Evolutionary conservation across 192 early-diverging fungal genomes (phyloP), one percentile per base, ranked within the genome.

Genomic region (Spizellomyces punctatus): DNA sequence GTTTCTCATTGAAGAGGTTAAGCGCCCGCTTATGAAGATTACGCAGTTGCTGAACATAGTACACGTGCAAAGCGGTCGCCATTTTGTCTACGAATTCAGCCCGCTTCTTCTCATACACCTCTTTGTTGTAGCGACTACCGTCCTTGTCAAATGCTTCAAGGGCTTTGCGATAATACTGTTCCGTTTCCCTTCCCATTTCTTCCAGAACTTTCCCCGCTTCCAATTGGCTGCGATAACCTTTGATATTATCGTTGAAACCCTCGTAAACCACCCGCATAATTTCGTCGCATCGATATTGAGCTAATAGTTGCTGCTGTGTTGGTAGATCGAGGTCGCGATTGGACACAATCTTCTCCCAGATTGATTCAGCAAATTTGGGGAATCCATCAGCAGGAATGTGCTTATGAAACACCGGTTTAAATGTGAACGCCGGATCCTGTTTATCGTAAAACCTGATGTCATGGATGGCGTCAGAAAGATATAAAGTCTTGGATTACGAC

Each of bases 201-300:
- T 90, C 87, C 6, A 94, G 77, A 27, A 96, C 88, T 62, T 91
- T 81, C 4, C 96, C 96, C 5, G 77, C 73, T 54, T 96, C 92
- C 43, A 98, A 83, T 10, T 83, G 88, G 57, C 84, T 82, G 52
- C 88, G 87, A 71, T 92, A 81, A 21, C 75, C 71, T 52, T 86
- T 86, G 45, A 95, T 77, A 14, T 85, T 80, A 52, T 79, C 82
- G n/a, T 74, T 68, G 74, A 98, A 98, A 8, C 75, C 76, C 10
- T 83, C 88, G 78, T 93, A 89, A 0, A 89, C 92, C 0, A 82
- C 66, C 45, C 73, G 65, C 41, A 92, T 88, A 76, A 99, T 98
- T 79, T 99, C 98, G 63, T 99, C 98, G 77, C 98, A 99, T 57
- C 98, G 91, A 79, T 93, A 98, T 83, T 98, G 95, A 41, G 98